Evolutionary conservation across 768 basidiomycete genomes (phyloP), one percentile per base, ranked within the genome.

Genomic region (Russula compacta): DNA sequence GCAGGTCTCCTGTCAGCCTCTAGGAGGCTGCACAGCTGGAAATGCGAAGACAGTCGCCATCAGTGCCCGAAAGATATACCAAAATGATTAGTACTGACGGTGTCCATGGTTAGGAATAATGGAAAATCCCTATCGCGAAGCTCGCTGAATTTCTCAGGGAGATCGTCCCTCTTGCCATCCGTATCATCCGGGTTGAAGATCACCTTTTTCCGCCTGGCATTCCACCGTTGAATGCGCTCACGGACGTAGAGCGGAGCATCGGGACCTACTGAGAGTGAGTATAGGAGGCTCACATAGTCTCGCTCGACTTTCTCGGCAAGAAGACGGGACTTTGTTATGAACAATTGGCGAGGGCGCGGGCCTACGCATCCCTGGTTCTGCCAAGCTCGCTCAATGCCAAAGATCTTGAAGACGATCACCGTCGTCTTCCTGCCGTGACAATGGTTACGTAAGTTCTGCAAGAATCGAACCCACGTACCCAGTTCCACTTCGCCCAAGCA

Each of bases 361-460:
- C 75, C 69, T 3, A 70, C 62, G 17, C 69, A 72, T 10, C 69
- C 70, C 24, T 73, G 70, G 29, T 74, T 61, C 42, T 79, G 70
- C 72, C 78, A 84, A 2, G 80, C 75, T n/a, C 79, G 73, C 64
- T 89, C 83, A 7, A 87, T 81, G 1, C 80, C 78, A 2, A 88
- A 75, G 79, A 89, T 88, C 69, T 86, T 88, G 74, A 84, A 86
- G 1, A 89, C 73, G 79, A 89, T 87, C 0, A 86, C 84, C 0
- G 87, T 89, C 0, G 85, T 89, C 77, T 88, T 88, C 0, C 87
- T 87, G 38, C 29, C 36, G 64, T 5, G 24, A 12, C 1, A 9
- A 21, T 6, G 19, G 21, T 43, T 32, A 44, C 15, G 24, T n/a
- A 38, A 14, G 17, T 17, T 24, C 17, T 35, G 49, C n/a, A 39